phyloP scores from a whole-genome alignment of 495 filamentous ascomycete species.

The Talaromyces thailandensis region DNA sequence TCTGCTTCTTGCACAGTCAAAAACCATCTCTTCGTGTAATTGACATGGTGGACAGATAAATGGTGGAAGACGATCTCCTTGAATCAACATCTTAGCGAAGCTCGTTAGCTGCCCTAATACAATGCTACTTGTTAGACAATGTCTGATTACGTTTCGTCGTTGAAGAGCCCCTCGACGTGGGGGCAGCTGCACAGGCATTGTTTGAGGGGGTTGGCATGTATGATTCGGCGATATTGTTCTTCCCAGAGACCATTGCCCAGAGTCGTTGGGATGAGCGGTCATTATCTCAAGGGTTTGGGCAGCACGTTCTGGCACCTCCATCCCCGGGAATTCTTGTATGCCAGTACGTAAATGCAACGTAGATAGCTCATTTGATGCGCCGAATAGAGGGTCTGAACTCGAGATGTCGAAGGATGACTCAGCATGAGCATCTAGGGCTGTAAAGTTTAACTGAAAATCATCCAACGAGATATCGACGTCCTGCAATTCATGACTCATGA shows the following conservation, averaged over 20 bases:
- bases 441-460: not conserved
- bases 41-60: conserved; percentile 5
- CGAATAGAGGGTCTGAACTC: not conserved
- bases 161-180: not conserved
- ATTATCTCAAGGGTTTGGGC: not conserved
- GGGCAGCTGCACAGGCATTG: not conserved
- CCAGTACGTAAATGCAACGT: not conserved
- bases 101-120: conserved; percentile 1
- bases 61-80: conserved; percentile 3
- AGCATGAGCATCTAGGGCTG: not conserved
- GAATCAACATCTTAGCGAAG: conserved; percentile 4
- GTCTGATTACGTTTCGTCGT: not conserved
- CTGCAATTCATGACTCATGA: not conserved
- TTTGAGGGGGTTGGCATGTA: not conserved
- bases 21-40: conserved; percentile 1
- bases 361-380: not conserved
- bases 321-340: not conserved
- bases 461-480: not conserved
- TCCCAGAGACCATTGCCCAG: not conserved
- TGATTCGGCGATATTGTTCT: not conserved
- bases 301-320: not conserved
- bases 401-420: not conserved
- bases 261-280: not conserved
- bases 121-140: not conserved
- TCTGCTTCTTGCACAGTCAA: conserved; percentile 1